Evolutionary conservation across 164 flowering plant genomes (phyloP).

Genomic region (Vitis cinerea): DNA sequence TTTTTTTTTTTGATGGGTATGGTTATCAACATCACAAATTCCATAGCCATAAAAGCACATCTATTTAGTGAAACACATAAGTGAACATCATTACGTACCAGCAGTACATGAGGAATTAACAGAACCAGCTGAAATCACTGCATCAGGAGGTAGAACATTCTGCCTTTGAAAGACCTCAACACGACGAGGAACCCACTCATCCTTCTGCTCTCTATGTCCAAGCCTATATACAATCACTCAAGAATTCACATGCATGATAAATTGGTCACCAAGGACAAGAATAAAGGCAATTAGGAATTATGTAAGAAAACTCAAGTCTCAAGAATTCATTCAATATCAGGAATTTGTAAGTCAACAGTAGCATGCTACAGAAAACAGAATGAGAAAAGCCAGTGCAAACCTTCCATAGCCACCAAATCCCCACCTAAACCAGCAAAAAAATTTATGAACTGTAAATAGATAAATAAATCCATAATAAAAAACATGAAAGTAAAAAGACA

Average conservation of each 20-base stretch:
- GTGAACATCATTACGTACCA: conserved; percentile 34
- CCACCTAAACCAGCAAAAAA: conserved; percentile 59
- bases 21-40: too few species aligned
- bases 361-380: background rate
- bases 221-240: conserved; percentile 47
- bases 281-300: background rate
- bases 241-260: conserved; percentile 1
- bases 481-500: background rate
- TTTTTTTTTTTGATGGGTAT: too few species aligned
- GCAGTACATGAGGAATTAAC: conserved; percentile 86
- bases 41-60: too few species aligned
- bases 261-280: background rate
- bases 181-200: conserved; percentile 91
- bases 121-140: conserved; percentile 91
- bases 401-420: conserved; percentile 99
- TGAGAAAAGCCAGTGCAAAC: conserved; percentile 35
- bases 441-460: background rate
- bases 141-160: conserved; percentile 82
- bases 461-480: background rate
- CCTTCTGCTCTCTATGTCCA: conserved; percentile 98
- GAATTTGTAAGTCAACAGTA: background rate
- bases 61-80: background rate
- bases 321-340: background rate
- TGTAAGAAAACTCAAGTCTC: background rate
- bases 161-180: conserved; percentile 76